These are phyloP conservation scores for Aspergillus ostianus DNA, from an alignment of 495 filamentous ascomycete genomes.

Conservation along the genomic window DNA sequence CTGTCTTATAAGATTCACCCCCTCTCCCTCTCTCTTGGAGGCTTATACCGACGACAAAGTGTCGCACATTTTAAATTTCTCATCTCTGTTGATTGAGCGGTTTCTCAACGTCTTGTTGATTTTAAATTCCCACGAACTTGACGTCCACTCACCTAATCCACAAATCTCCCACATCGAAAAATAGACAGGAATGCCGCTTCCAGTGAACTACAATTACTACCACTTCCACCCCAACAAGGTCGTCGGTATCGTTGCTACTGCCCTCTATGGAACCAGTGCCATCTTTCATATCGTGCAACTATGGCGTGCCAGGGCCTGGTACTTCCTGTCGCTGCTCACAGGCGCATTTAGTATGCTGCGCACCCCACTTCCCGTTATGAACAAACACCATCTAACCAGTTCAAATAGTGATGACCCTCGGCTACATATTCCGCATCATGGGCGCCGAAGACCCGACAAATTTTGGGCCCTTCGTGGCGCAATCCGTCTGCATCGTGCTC, in stretches of 20 bases:
- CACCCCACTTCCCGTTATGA: too few relatives aligned
- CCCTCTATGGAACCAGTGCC: conserved; percentile 1
- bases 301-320: neutral
- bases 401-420: conserved; percentile 2
- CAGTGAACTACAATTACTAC: conserved; percentile 4
- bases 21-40: neutral
- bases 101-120: too few relatives aligned
- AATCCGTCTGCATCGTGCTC: conserved; percentile 28
- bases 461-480: neutral
- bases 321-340: neutral
- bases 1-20: neutral
- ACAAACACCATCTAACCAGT: neutral
- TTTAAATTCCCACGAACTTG: neutral
- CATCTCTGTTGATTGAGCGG: too few relatives aligned
- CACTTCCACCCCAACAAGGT: conserved; percentile 3
- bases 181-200: neutral
- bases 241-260: neutral
- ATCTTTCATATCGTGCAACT: neutral
- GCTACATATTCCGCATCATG: conserved; percentile 4
- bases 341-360: neutral
- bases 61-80: too few relatives aligned
- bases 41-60: neutral
- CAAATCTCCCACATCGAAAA: neutral
- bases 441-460: neutral
- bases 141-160: neutral